Evolutionary conservation across 371 early-diverging fungal genomes (phyloP).

Genomic region (Zopfochytrium polystomum): DNA sequence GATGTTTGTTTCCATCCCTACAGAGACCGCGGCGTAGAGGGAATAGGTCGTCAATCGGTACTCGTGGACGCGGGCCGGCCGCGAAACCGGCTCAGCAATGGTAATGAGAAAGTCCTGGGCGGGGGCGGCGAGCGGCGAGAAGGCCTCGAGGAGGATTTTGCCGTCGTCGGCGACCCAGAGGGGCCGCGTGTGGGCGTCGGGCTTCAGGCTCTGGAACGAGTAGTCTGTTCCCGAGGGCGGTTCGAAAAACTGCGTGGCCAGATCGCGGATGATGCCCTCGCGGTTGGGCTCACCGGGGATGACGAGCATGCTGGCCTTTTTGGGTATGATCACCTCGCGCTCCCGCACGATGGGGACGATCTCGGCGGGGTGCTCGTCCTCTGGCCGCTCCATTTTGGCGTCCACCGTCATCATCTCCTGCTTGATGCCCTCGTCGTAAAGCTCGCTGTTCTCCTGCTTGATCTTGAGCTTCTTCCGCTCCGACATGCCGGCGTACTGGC

Average conservation of each 20-base stretch:
- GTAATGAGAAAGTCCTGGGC: slow-evolving; percentile 98
- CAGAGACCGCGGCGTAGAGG: slow-evolving; percentile 98
- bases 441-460: background rate
- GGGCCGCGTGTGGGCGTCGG: slow-evolving; percentile 83
- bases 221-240: slow-evolving; percentile 12
- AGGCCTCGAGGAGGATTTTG: slow-evolving; percentile 95
- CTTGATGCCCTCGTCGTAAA: background rate
- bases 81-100: slow-evolving; percentile 93
- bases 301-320: background rate
- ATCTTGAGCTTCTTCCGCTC: background rate
- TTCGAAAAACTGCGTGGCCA: slow-evolving; percentile 10
- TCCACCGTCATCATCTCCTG: background rate
- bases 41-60: slow-evolving; percentile 98
- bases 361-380: background rate
- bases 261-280: slow-evolving; percentile 6
- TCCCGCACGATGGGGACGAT: background rate
- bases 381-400: background rate
- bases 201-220: slow-evolving; percentile 63
- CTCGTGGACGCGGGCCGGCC: slow-evolving; percentile 90
- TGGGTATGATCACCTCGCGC: background rate
- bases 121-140: slow-evolving; percentile 88
- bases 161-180: slow-evolving; percentile 95
- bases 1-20: slow-evolving; percentile 95
- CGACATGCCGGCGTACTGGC: too few species aligned
- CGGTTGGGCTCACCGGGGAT: background rate